A percentile compares a stretch with the other conserved stretches of the same genome.
phyloP scores from a whole-genome alignment of 2,329 filamentous ascomycete species.

The Whalleya microplaca region DNA sequence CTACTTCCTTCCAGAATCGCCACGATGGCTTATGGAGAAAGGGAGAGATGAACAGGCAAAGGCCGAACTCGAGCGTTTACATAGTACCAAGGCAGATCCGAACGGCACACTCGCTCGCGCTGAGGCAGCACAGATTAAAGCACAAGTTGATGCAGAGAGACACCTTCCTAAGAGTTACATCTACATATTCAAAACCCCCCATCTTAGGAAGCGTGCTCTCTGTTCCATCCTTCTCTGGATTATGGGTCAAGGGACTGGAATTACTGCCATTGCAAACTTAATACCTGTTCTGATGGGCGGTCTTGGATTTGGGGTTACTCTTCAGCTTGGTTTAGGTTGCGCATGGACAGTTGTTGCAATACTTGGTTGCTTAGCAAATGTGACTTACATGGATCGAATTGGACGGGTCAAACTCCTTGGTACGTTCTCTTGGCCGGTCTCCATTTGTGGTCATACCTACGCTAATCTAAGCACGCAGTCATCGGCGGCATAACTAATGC shows the following conservation, averaged over 20 bases:
- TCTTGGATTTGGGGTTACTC: constrained; percentile 34
- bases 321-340: constrained; percentile 35
- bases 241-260: constrained; percentile 38
- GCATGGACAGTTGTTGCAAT: constrained; percentile 34
- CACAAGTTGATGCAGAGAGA: constrained; percentile 30
- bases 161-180: constrained; percentile 30
- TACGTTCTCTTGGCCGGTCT: constrained; percentile 2
- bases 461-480: constrained; percentile 12
- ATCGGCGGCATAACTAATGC: constrained; percentile 29
- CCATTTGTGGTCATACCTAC: neutral
- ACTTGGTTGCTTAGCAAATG: constrained; percentile 35
- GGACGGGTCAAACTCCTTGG: constrained; percentile 32
- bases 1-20: constrained; percentile 28
- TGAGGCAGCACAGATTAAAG: constrained; percentile 34
- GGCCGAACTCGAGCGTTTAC: constrained; percentile 26
- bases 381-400: constrained; percentile 32
- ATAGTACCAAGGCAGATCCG: constrained; percentile 29
- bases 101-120: constrained; percentile 29
- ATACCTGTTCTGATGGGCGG: constrained; percentile 35
- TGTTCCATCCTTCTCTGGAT: constrained; percentile 35
- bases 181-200: constrained; percentile 33
- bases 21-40: constrained; percentile 28
- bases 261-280: constrained; percentile 36
- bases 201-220: constrained; percentile 32
- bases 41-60: constrained; percentile 26